phyloP scores from a whole-genome alignment of 2,329 filamentous ascomycete species.

The Alternaria hordeiaustralica region DNA sequence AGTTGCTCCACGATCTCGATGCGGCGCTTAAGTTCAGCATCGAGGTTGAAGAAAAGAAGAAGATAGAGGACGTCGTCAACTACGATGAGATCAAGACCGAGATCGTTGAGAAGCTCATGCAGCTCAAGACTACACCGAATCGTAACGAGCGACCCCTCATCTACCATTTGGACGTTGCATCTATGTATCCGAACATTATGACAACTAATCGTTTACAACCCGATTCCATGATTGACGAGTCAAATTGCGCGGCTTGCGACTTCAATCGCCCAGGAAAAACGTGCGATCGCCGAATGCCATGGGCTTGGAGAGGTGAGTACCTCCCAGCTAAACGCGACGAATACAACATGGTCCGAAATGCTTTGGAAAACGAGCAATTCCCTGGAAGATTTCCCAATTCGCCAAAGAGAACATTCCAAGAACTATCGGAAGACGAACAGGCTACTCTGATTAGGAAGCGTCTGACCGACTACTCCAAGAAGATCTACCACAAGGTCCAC shows the following conservation, averaged over 20 bases:
- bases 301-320: conserved; percentile 98
- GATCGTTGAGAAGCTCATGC: conserved; percentile 73
- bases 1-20: conserved; percentile 85
- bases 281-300: conserved; percentile 91
- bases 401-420: conserved; percentile 76
- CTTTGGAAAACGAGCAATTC: conserved; percentile 90
- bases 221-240: conserved; percentile 98
- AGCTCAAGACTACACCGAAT: conserved; percentile 82
- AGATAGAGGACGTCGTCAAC: conserved; percentile 58
- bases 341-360: conserved; percentile 98
- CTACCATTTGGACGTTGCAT: conserved; percentile 97
- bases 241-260: conserved; percentile 95
- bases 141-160: conserved; percentile 86
- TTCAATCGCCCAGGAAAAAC: conserved; percentile 98
- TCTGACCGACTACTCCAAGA: conserved; percentile 91
- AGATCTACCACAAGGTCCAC: conserved; percentile 99
- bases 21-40: conserved; percentile 84
- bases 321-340: conserved; percentile 94
- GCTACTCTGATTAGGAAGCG: conserved; percentile 81
- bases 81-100: conserved; percentile 74
- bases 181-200: conserved; percentile 99
- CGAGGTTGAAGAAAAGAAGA: conserved; percentile 60
- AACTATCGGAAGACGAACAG: conserved; percentile 83
- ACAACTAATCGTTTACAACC: conserved; percentile 97
- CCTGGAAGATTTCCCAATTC: conserved; percentile 77